Base-by-base conservation (phyloP, 73 alveolate genomes). In the Uronychia binucleata region DNA sequence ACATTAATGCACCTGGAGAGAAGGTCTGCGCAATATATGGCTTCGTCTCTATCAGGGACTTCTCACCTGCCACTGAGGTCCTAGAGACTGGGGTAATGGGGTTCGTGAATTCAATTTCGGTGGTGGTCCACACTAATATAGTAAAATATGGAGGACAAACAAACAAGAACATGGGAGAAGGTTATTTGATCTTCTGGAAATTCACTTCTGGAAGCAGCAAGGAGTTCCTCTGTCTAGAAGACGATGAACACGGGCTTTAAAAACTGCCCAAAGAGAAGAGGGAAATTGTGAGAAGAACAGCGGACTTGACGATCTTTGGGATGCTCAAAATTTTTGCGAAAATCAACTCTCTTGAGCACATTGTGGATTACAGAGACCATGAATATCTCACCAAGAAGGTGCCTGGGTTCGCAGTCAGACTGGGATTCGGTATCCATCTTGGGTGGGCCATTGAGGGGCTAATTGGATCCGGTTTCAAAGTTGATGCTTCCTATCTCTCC, bases 371-470 rank as follows among this genome's bases (percentile, higher is more conserved):
- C 83, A 86, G 98, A 27, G 93, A 89, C 80, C 93, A 96, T 57
- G 94, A 91, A 35, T 91, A 86, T 31, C 79, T 86, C 29, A 77
- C 57, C 58, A 79, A 74, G 81, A 59, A 91, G 77, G 80, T 78
- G 88, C 94, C 93, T 19, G 93, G 88, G 58, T 93, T 85, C 81
- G 59, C 85, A n/a, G 98, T 96, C 59, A 94, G 94, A 58, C 87
- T 97, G 94, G 99, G 99, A 34, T 97, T 97, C 77, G 99, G 99
- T 13, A 84, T 97, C 57, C 99, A 97, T 88, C 82, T 91, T 74
- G 99, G 99, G 14, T 97, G 98, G 97, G 98, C 99, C 14, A 97
- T 97, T 79, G 99, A 97, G 91, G 98, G 99, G 1, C 96, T 98
- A 27, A 97, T 97, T 57, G 99, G 99, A 33, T 94, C 98, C 28